Base-by-base conservation (phyloP, 2,329 filamentous ascomycete species). In the Cercospora berteroae region DNA sequence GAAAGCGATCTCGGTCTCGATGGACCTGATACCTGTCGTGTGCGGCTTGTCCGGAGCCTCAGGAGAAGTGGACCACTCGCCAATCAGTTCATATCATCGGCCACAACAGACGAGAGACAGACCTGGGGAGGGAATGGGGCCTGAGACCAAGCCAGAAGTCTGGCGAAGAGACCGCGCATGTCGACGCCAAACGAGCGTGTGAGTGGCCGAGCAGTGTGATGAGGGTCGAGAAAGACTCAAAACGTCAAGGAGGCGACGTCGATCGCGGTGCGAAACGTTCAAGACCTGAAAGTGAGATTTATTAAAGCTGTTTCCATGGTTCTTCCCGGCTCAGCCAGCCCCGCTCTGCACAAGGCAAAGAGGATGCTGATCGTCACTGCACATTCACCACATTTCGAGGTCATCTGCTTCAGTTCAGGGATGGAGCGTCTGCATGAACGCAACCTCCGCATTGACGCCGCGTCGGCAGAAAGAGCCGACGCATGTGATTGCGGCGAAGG, bases 61-160 rank as follows among this genome's bases (percentile, higher is more conserved):
- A 3, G 36, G 8, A 13, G 57, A 25, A 20, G 5, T 5, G n/a
- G 8, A 52, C 48, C 27, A 9, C n/a, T 25, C 13, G 12, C 7
- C 12, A 25, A 6, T 52, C 12, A 52, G 48, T 52, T 16, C 48
- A 52, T n/a, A 6, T 52, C 23, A 12, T 7, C 5, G 13, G 12
- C 23, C 23, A 23, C 48, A 16, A 13, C 23, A 25, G 20, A 33
- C 7, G 16, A 33, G 27, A 12, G 4, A 18, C n/a, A 33, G 27
- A 33, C 61, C 61, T 63, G 50, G 5, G 61, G 20, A 57, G 36
- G 16, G 6, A 63, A 57, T 2, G 61, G 50, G 13, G 61, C 61
- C 36, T 63, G 61, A 18, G 50, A 57, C 18, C 56, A 20, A 8
- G 61, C 61, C 25, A 63, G 31, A 12, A 63, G 33, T 29, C 61